Evolutionary conservation across 257 asterid species (phyloP), one percentile per base, ranked within the genome.

Genomic region (Linaria vulgaris): DNA sequence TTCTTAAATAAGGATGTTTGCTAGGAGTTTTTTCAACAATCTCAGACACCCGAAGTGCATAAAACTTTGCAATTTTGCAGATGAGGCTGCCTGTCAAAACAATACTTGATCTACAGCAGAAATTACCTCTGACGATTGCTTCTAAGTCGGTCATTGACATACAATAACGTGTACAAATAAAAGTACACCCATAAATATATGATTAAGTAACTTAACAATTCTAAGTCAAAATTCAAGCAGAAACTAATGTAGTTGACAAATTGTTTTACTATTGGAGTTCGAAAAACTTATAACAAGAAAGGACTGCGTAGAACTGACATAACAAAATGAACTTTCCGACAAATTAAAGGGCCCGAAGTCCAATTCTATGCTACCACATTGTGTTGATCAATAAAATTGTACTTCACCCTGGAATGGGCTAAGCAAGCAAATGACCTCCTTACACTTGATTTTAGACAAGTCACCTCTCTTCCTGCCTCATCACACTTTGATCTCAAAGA

Each of bases 31-130:
- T 25, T 31, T 57, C 53, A 64, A 59, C 44, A 62, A 39, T 34
- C 22, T 37, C 66, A 63, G 37, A 38, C 56, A 68, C 65, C 25
- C 63, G 63, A 16, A 62, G 66, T 4, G n/a, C 44, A 73, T 53
- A 66, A 41, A 34, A 30, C 45, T 31, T 56, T 17, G 3, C 62
- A 56, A 47, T 15, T 39, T 30, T 3, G 14, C 19, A 9, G 12
- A 12, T 6, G 3, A 56, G 16, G 62, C 13, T 56, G 38, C n/a
- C 61, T 12, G 10, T 13, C 62, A n/a, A 24, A 10, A 31, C 43
- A 45, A 69, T 19, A 64, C 34, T 50, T 21, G 22, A 27, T 16
- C 11, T n/a, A 41, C 15, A n/a, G 37, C 24, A 24, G 16, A 1
- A 13, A 54, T 20, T 27, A n/a, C 46, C 14, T 34, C 50, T 17